These are phyloP conservation scores for Saitozyma podzolica DNA, from an alignment of 768 basidiomycete species.

Conservation along the genomic window DNA sequence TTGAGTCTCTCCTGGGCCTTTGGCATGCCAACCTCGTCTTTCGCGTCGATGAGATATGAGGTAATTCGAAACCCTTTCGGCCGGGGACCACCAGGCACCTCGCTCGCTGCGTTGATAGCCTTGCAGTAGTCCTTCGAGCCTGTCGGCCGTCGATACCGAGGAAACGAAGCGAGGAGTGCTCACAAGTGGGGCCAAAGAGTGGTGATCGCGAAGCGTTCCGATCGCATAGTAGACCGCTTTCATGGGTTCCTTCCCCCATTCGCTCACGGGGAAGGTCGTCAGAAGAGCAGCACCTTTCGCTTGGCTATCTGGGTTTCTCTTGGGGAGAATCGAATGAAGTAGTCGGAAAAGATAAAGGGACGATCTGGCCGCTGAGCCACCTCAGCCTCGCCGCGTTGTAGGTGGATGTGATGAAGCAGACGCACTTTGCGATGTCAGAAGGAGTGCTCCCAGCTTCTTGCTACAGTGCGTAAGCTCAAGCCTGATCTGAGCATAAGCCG, in stretches of 20 bases:
- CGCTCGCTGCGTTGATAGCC: conserved; percentile 11
- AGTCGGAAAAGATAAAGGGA: not conserved
- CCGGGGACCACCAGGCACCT: not conserved
- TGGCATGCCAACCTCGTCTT: not conserved
- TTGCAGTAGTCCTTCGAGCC: conserved; percentile 3
- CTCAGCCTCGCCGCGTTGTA: not conserved
- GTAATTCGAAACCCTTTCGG: conserved; percentile 7
- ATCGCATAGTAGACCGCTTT: not conserved
- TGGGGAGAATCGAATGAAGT: not conserved
- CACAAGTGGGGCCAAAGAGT: not conserved
- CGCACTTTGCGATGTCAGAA: not conserved
- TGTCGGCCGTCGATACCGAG: not conserved
- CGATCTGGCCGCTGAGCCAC: not conserved
- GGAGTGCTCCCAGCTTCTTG: not conserved
- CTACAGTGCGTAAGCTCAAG: not conserved
- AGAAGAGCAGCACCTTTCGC: too few relatives aligned
- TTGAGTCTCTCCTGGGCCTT: not conserved
- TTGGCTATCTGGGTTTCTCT: too few relatives aligned
- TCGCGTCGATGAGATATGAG: not conserved
- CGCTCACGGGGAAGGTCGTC: not conserved
- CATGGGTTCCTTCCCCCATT: not conserved
- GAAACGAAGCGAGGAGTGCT: not conserved
- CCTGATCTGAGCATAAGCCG: not conserved
- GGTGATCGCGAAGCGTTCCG: not conserved
- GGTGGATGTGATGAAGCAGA: not conserved